Conservation (phyloP, 2,329 filamentous ascomycete species). For the Colletotrichum eleusines region DNA sequence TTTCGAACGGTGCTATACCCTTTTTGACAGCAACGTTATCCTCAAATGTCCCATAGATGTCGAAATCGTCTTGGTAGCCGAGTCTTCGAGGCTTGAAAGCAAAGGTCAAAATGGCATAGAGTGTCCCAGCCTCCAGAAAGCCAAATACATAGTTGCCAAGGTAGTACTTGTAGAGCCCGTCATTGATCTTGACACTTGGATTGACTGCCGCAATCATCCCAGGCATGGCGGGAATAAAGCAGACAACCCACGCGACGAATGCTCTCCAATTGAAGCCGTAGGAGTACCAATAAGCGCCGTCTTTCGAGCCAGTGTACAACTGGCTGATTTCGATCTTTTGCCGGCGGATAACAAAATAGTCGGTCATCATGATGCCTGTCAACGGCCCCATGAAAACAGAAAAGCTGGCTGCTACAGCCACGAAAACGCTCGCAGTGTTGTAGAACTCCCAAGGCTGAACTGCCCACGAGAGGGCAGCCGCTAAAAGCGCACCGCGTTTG, state of each 20-base stretch:
- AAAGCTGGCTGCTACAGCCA: constrained; percentile 47
- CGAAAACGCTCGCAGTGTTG: constrained; percentile 47
- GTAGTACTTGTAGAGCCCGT: constrained; percentile 44
- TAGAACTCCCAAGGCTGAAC: constrained; percentile 50
- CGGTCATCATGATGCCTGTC: constrained; percentile 48
- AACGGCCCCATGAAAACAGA: constrained; percentile 48
- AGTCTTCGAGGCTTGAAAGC: constrained; percentile 35
- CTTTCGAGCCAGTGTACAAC: constrained; percentile 49
- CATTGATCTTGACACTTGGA: constrained; percentile 33
- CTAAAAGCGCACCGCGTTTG: constrained; percentile 46
- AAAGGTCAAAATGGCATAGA: constrained; percentile 37
- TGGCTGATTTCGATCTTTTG: constrained; percentile 53
- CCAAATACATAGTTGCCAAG: constrained; percentile 43
- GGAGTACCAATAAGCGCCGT: constrained; percentile 54
- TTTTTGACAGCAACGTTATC: constrained; percentile 36
- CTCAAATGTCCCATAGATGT: constrained; percentile 41
- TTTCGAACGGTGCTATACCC: constrained; percentile 39
- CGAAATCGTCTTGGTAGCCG: constrained; percentile 35
- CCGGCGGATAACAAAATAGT: constrained; percentile 50
- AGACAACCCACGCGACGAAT: constrained; percentile 49
- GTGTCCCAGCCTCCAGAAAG: constrained; percentile 33
- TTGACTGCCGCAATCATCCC: constrained; percentile 46
- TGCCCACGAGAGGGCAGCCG: constrained; percentile 44
- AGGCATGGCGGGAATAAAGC: constrained; percentile 48
- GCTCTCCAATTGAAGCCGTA: constrained; percentile 53